phyloP scores from a whole-genome alignment of 257 asterid genomes.

The Echites panduratus region DNA sequence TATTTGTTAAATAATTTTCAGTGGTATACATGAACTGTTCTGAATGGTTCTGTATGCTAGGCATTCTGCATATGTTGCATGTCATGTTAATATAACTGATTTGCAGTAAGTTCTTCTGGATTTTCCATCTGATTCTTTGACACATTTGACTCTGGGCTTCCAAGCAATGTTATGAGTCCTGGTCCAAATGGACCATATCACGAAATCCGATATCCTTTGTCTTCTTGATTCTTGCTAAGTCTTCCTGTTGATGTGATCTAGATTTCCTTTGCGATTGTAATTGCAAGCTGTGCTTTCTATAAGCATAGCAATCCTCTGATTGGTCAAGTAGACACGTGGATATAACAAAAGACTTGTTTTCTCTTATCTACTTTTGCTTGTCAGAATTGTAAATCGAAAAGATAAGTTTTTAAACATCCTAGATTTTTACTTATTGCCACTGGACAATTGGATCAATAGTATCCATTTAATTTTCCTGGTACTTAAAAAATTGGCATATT shows the following conservation, averaged over 20 bases:
- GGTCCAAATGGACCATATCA: neutral
- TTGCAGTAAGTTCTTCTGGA: neutral
- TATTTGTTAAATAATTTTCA: neutral
- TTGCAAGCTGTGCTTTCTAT: neutral
- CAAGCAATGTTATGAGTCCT: neutral
- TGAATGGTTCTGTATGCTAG: too few species aligned
- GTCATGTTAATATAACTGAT: neutral
- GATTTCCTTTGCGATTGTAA: neutral
- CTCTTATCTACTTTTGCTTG: neutral
- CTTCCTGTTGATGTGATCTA: neutral
- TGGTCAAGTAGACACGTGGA: neutral
- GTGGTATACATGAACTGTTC: too few species aligned
- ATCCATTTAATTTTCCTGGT: neutral
- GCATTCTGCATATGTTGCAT: neutral
- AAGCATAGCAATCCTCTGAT: neutral
- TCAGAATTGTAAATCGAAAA: neutral
- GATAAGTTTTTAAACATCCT: neutral
- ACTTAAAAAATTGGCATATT: neutral
- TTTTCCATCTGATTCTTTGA: neutral
- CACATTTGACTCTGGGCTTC: neutral
- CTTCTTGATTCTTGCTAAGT: neutral
- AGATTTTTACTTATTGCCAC: neutral
- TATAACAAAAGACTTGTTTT: neutral
- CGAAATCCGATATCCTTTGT: neutral
- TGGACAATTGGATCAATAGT: neutral